Conservation (phyloP, 257 asterid genomes). For the Solanum piurae region DNA sequence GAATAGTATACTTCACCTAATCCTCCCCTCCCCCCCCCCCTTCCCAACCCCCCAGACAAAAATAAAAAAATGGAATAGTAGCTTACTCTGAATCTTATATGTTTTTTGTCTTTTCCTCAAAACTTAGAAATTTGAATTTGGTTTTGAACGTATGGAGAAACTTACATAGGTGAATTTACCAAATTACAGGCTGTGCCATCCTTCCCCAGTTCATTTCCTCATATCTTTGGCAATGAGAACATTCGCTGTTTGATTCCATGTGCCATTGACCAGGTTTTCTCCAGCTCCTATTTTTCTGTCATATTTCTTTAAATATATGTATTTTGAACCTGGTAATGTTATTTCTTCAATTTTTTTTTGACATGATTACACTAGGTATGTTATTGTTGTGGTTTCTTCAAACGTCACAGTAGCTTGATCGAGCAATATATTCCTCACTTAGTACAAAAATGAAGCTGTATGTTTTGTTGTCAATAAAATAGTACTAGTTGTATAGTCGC, state of each 20-base stretch:
- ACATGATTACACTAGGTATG: background rate
- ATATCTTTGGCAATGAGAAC: constrained; percentile 64
- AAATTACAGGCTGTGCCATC: constrained; percentile 81
- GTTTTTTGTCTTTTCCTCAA: background rate
- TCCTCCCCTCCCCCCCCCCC: no score
- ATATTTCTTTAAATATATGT: background rate
- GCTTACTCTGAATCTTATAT: background rate
- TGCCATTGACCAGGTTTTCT: constrained; percentile 86
- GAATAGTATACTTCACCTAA: background rate
- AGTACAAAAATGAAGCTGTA: background rate
- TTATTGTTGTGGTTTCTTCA: background rate
- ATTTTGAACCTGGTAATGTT: background rate
- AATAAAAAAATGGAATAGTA: background rate
- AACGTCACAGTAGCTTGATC: background rate
- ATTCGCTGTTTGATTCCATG: constrained; percentile 91
- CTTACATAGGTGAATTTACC: background rate
- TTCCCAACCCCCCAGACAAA: background rate
- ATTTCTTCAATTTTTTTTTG: background rate
- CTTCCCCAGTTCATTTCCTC: constrained; percentile 93
- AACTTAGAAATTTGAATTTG: background rate
- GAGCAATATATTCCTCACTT: background rate
- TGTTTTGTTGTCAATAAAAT: background rate
- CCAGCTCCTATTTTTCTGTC: constrained; percentile 9
- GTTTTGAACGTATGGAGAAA: background rate
- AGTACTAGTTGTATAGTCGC: background rate